Evolutionary conservation across 345 rosid species (phyloP).

Genomic region (Conringia planisiliqua): DNA sequence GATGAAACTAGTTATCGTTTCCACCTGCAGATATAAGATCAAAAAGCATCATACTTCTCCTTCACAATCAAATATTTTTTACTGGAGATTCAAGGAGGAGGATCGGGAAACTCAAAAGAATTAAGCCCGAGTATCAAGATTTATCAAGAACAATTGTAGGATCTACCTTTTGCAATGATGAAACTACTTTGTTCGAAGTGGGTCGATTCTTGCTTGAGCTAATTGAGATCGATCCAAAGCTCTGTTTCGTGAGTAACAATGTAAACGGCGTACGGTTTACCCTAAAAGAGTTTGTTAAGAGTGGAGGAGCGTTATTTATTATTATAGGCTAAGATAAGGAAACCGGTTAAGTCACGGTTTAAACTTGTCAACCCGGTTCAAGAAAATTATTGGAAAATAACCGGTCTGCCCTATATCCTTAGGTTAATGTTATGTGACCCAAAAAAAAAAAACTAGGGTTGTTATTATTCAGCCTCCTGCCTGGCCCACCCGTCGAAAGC

Average conservation of each 20-base stretch:
- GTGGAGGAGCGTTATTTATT: neutral
- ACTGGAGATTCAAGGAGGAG: neutral
- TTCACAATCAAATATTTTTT: neutral
- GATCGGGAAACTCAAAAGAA: neutral
- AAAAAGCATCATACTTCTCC: neutral
- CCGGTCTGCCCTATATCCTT: no score
- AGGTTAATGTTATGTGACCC: no score
- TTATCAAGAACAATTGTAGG: neutral
- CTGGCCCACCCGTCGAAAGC: neutral
- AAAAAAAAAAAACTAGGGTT: no score
- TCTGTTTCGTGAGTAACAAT: constrained; percentile 6
- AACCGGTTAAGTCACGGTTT: neutral
- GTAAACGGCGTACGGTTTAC: constrained; percentile 4
- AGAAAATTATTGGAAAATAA: neutral
- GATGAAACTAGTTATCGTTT: no score
- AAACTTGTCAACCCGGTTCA: neutral
- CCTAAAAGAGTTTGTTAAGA: constrained; percentile 9
- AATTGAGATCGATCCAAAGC: neutral
- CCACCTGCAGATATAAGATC: neutral
- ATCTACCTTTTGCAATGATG: neutral
- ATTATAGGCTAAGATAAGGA: neutral
- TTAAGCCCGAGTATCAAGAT: neutral
- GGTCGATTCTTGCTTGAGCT: neutral
- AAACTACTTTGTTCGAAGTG: neutral
- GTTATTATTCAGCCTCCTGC: neutral